phyloP scores from a whole-genome alignment of 345 rosid genomes.

The Sisymbrium altissimum region DNA sequence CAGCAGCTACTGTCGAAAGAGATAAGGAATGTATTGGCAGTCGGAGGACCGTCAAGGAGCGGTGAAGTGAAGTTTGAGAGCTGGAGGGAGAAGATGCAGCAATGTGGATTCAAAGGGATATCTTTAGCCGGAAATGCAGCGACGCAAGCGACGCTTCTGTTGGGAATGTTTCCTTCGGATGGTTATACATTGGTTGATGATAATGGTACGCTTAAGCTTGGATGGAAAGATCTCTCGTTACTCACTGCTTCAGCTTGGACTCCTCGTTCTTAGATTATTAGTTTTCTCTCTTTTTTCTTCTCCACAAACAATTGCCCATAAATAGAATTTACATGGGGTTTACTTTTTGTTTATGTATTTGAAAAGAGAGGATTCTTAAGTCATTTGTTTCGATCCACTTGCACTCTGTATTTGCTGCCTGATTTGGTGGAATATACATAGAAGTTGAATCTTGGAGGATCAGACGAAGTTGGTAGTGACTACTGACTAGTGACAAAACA shows the following conservation, averaged over 20 bases:
- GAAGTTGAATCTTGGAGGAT: slow-evolving; percentile 11
- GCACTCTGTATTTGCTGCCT: slow-evolving; percentile 11
- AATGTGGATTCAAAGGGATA: slow-evolving; percentile 75
- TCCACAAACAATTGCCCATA: slow-evolving; percentile 14
- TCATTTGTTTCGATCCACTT: not conserved
- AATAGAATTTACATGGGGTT: slow-evolving; percentile 7
- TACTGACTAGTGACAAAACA: not conserved
- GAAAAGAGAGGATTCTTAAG: slow-evolving; percentile 1
- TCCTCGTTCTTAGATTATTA: slow-evolving; percentile 39
- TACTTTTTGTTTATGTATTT: not conserved
- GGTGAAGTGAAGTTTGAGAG: slow-evolving; percentile 73
- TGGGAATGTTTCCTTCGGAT: slow-evolving; percentile 94
- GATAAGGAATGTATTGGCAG: slow-evolving; percentile 79
- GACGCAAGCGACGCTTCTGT: slow-evolving; percentile 77
- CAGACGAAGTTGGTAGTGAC: not conserved
- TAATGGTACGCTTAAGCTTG: slow-evolving; percentile 86
- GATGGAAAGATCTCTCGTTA: slow-evolving; percentile 98
- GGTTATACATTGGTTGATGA: slow-evolving; percentile 97
- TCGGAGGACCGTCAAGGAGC: slow-evolving; percentile 79
- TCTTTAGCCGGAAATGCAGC: slow-evolving; percentile 93
- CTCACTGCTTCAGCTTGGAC: slow-evolving; percentile 99
- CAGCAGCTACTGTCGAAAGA: slow-evolving; percentile 91
- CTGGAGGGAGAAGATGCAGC: slow-evolving; percentile 94
- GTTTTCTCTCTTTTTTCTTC: not conserved
- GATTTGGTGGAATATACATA: slow-evolving; percentile 6